Base-by-base conservation (phyloP, 1,284 basidiomycete genomes). In the Inonotus hispidus region DNA sequence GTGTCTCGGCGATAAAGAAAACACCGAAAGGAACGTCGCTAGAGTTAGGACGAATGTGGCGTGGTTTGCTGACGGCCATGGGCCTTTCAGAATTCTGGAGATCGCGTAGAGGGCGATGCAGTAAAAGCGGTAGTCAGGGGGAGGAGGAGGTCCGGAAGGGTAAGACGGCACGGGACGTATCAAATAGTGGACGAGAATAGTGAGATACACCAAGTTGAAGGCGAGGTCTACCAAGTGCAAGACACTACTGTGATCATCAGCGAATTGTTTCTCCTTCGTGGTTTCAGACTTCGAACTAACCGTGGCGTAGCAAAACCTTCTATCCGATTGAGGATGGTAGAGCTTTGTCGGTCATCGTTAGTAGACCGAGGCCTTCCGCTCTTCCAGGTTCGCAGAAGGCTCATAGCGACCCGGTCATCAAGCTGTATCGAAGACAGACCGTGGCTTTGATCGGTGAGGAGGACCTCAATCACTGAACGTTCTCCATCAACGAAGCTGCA, bases 341-440 rank as follows among this genome's bases (percentile, higher is more conserved):
- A 77, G 47, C 76, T 72, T 35, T 23, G 39, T 13, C 53, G 64
- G 63, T 19, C 71, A 56, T n/a, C 39, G 23, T 32, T 14, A n/a
- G 49, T 50, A 11, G 7, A 37, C 25, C 43, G 55, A 53, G 52
- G 52, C 49, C 38, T 59, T 23, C 82, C 81, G 52, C 71, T 64
- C 43, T 69, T 75, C 83, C 83, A 85, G 14, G 72, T 69, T 35
- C 72, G 70, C 11, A 68, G 47, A 8, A 83, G 64, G 56, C 75
- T 77, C 19, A 75, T 66, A 10, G 75, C 66, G 13, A 82, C 60
- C 0, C 83, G 63, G 5, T 73, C 74, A 67, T 84, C 79, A 4
- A 71, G 69, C 4, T 77, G 59, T 27, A 82, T 68, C 16, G 66
- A 66, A 1, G 68, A 64, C 46, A 74, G 77, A 11, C 69, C 68